Conservation (phyloP, 2,329 filamentous ascomycete genomes). For the Fusarium graminum region DNA sequence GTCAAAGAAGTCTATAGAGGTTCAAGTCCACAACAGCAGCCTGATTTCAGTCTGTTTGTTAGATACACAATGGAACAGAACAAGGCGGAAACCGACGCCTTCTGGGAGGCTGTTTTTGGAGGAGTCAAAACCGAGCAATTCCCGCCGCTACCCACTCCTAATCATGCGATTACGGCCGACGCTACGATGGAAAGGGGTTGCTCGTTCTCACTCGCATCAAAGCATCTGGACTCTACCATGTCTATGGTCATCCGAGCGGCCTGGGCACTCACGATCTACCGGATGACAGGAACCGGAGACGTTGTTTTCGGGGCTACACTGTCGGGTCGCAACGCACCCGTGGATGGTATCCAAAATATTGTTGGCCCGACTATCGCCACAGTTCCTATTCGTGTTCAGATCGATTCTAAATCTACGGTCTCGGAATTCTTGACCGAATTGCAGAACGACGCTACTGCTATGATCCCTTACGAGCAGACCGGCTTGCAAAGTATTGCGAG, state of each 20-base stretch:
- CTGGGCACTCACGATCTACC: conserved; percentile 46
- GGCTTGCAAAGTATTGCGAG: conserved; percentile 44
- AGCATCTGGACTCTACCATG: neutral
- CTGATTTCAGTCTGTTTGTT: neutral
- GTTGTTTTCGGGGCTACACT: conserved; percentile 46
- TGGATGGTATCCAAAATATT: conserved; percentile 42
- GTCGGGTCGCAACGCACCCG: conserved; percentile 44
- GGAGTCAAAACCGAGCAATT: neutral
- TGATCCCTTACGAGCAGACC: conserved; percentile 38
- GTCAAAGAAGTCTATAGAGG: conserved; percentile 2
- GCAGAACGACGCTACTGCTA: conserved; percentile 31
- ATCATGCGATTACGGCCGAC: neutral
- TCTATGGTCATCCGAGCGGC: conserved; percentile 37
- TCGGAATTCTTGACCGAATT: conserved; percentile 57
- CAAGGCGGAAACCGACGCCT: neutral
- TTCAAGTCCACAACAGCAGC: neutral
- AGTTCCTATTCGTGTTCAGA: conserved; percentile 31
- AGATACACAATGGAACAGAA: neutral
- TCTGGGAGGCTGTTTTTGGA: neutral
- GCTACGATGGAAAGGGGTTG: neutral
- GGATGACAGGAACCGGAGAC: conserved; percentile 35
- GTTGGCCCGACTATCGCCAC: conserved; percentile 54
- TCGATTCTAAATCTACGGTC: conserved; percentile 41
- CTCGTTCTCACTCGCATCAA: neutral
- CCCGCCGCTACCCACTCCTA: neutral